These are phyloP conservation scores for Zygosaccharomyces pseudorouxii DNA, from an alignment of 805 yeast species.

Conservation along the genomic window DNA sequence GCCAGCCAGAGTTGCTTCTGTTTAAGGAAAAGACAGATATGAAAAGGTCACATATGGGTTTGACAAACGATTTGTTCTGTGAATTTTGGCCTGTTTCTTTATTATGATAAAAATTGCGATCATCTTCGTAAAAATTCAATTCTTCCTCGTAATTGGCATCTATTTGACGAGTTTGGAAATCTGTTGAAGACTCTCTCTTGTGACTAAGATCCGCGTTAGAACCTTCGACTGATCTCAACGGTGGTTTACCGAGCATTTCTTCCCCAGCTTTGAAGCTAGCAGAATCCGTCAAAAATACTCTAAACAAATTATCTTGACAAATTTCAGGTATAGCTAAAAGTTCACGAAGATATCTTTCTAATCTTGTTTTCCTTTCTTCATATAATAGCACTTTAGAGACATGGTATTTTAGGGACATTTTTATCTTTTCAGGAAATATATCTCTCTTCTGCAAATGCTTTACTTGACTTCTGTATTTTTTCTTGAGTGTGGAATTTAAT, in stretches of 20 bases:
- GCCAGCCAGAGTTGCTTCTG: constrained; percentile 59
- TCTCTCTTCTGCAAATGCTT: constrained; percentile 45
- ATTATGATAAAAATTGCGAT: constrained; percentile 10
- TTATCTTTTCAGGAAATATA: constrained; percentile 43
- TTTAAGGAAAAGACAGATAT: constrained; percentile 64
- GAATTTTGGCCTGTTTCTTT: not conserved
- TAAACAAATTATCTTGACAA: constrained; percentile 65
- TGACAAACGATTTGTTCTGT: constrained; percentile 51
- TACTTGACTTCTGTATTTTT: constrained; percentile 45
- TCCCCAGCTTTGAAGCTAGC: constrained; percentile 12
- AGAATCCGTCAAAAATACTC: constrained; percentile 61
- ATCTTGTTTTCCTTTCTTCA: constrained; percentile 55
- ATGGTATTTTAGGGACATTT: constrained; percentile 69
- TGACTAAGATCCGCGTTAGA: not conserved
- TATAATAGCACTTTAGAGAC: constrained; percentile 47
- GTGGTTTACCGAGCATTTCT: not conserved
- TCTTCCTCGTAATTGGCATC: constrained; percentile 12
- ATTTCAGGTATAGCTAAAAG: constrained; percentile 61
- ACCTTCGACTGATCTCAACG: not conserved
- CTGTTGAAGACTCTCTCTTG: constrained; percentile 6
- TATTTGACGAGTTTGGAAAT: constrained; percentile 4
- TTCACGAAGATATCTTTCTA: constrained; percentile 58
- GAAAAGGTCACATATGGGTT: constrained; percentile 75
- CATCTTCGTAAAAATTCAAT: constrained; percentile 14
- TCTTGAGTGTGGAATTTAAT: constrained; percentile 59